Evolutionary conservation across 805 yeast species (phyloP).

Genomic region (Nakazawaea ishiwadae): DNA sequence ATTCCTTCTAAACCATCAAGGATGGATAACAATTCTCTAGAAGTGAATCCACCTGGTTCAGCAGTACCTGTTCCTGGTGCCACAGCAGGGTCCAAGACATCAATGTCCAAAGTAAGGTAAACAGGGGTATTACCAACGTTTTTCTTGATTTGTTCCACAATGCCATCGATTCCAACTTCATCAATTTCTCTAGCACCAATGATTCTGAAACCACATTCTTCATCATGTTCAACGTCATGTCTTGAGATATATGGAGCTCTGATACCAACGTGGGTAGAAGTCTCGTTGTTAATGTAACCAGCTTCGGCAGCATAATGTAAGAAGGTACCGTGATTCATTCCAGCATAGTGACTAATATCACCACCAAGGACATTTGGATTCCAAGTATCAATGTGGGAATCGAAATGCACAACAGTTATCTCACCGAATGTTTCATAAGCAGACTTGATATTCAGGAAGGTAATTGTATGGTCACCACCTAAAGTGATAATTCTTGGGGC

Average conservation of each 20-base stretch:
- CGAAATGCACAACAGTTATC: constrained; percentile 56
- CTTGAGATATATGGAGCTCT: constrained; percentile 52
- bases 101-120: constrained; percentile 46
- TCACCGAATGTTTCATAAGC: constrained; percentile 44
- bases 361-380: constrained; percentile 61
- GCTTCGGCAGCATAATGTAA: constrained; percentile 66
- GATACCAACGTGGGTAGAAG: constrained; percentile 57
- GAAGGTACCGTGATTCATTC: constrained; percentile 64
- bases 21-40: constrained; percentile 57
- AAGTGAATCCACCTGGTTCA: constrained; percentile 70
- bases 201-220: constrained; percentile 42
- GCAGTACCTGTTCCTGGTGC: constrained; percentile 82
- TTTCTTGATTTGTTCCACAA: constrained; percentile 30
- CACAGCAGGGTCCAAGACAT: constrained; percentile 66
- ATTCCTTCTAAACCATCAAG: constrained; percentile 57
- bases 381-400: constrained; percentile 71
- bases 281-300: constrained; percentile 47
- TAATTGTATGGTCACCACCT: constrained; percentile 61
- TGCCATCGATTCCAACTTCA: constrained; percentile 30
- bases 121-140: constrained; percentile 36
- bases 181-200: constrained; percentile 46
- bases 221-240: constrained; percentile 38
- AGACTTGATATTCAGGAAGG: constrained; percentile 45
- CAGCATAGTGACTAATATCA: constrained; percentile 52
- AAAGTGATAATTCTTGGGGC: constrained; percentile 42